These are phyloP conservation scores for Alternaria sp. DNA, from an alignment of 2,329 filamentous ascomycete species.

Conservation along the genomic window DNA sequence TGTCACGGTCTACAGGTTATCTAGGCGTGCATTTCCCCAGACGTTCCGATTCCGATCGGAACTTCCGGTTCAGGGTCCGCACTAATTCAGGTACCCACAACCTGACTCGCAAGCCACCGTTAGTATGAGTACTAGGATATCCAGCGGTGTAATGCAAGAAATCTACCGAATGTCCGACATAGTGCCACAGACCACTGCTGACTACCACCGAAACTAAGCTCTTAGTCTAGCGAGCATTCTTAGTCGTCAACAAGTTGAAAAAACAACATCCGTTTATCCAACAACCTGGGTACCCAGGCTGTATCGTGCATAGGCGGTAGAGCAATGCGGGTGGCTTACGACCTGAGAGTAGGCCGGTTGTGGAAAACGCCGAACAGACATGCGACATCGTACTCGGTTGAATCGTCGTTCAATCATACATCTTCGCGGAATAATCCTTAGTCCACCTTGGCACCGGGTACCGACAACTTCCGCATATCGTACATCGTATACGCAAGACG, in stretches of 20 bases:
- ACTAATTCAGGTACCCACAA: neutral
- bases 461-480: neutral
- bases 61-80: neutral
- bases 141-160: neutral
- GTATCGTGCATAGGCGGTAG: neutral
- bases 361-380: neutral
- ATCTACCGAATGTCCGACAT: neutral
- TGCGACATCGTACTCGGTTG: neutral
- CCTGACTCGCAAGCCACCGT: neutral
- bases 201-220: neutral
- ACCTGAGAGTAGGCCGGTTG: neutral
- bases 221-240: neutral
- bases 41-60: neutral
- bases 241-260: neutral
- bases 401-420: neutral
- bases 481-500: neutral
- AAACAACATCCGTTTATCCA: neutral
- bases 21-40: neutral
- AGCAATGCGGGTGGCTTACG: neutral
- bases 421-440: neutral
- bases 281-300: neutral
- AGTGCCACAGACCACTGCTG: neutral
- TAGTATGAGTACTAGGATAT: neutral
- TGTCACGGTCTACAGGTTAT: neutral
- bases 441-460: neutral